These are phyloP conservation scores for Massariosphaeria phaeospora DNA, from an alignment of 495 filamentous ascomycete species.

Conservation along the genomic window DNA sequence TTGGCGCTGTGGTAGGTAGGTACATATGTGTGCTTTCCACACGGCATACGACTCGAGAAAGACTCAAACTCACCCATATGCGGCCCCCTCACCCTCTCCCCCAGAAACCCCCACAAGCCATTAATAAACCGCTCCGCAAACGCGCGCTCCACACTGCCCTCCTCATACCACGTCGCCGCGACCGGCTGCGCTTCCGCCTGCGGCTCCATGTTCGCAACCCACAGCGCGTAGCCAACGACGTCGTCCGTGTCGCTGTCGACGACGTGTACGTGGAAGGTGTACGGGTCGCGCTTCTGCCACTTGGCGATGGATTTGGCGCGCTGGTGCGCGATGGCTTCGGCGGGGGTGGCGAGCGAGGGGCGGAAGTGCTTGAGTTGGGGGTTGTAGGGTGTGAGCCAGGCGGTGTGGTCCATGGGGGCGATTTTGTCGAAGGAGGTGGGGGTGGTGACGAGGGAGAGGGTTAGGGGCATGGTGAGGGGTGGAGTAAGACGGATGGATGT, in stretches of 20 bases:
- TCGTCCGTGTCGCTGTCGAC: slow-evolving; percentile 37
- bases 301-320: background rate
- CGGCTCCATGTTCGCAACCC: slow-evolving; percentile 40
- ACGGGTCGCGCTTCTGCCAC: slow-evolving; percentile 2
- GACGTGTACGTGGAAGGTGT: slow-evolving; percentile 33
- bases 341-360: slow-evolving; percentile 3
- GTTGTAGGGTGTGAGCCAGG: slow-evolving; percentile 21
- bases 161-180: slow-evolving; percentile 36
- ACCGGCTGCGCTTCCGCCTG: slow-evolving; percentile 16
- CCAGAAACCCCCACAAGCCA: slow-evolving; percentile 22
- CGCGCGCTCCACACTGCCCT: slow-evolving; percentile 23
- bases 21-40: background rate
- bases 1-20: background rate
- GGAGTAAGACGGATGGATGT: too few species aligned
- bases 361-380: slow-evolving; percentile 27
- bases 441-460: background rate
- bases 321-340: slow-evolving; percentile 6
- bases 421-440: slow-evolving; percentile 9
- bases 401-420: slow-evolving; percentile 15
- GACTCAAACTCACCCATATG: slow-evolving; percentile 22
- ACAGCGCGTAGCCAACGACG: slow-evolving; percentile 37
- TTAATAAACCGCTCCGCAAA: slow-evolving; percentile 28
- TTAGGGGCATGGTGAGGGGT: slow-evolving; percentile 13
- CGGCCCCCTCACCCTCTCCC: slow-evolving; percentile 13
- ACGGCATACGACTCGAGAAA: background rate